Evolutionary conservation across 1,284 basidiomycete genomes (phyloP).

Genomic region (Agaricales sp.): DNA sequence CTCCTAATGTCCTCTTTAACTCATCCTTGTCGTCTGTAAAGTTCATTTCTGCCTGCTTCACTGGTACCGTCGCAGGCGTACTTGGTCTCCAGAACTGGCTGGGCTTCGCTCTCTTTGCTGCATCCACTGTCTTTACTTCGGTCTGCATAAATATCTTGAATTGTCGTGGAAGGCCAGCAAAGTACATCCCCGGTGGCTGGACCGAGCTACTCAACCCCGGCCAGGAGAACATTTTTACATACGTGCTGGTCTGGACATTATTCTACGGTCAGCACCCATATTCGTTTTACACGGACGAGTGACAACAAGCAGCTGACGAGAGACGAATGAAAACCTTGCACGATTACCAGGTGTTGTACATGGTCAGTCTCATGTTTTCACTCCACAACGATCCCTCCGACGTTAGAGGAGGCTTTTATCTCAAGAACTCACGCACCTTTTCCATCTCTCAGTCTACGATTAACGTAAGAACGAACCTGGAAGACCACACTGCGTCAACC

Average conservation of each 20-base stretch:
- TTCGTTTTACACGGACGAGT: no score
- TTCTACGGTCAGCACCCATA: constrained; percentile 82
- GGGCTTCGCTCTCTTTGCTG: constrained; percentile 73
- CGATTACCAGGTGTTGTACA: constrained; percentile 29
- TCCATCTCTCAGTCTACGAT: no score
- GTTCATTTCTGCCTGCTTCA: constrained; percentile 72
- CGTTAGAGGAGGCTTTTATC: no score
- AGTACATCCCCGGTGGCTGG: constrained; percentile 52
- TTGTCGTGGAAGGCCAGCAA: constrained; percentile 49
- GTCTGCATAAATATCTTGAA: constrained; percentile 57
- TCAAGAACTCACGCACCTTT: no score
- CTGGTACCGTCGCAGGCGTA: constrained; percentile 78
- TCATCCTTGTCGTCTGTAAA: constrained; percentile 52
- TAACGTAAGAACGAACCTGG: no score
- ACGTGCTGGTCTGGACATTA: constrained; percentile 82
- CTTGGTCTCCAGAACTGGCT: constrained; percentile 76
- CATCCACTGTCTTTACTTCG: constrained; percentile 57
- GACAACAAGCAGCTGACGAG: no score
- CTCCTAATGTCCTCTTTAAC: constrained; percentile 66
- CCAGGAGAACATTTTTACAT: constrained; percentile 80
- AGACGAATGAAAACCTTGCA: no score
- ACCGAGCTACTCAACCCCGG: constrained; percentile 68
- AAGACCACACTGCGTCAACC: no score
- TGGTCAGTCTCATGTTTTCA: constrained; percentile 19
- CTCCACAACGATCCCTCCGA: no score